Evolutionary conservation across 495 filamentous ascomycete genomes (phyloP), one percentile per base, ranked within the genome.

Genomic region (Terfezia boudieri): DNA sequence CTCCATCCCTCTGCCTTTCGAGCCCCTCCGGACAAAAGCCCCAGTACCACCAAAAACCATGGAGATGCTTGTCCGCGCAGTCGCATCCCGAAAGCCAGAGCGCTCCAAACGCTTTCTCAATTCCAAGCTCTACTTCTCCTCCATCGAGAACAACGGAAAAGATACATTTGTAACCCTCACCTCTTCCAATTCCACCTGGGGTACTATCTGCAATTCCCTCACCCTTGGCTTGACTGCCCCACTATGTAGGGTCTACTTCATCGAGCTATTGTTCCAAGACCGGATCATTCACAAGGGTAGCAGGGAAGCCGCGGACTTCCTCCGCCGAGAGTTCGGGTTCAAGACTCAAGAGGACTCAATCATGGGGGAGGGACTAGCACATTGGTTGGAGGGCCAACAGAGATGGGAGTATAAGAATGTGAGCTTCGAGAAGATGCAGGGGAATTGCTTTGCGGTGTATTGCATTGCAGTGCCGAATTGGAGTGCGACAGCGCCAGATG

Each of bases 391-490:
- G 35, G 37, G 38, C 2, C 58, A 55, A 17, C 35, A 17, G 10
- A 36, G 5, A 43, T 48, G 55, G 12, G 56, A 60, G 56, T 26
- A 36, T 23, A 41, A 37, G 16, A 50, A 46, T 14, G 57, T 54
- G 32, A 55, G 56, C 10, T 60, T 60, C 32, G 58, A 60, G 58
- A 60, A 60, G 14, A 37, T 58, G 23, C 58, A 60, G 38, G 58
- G 58, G 37, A 60, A 60, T 41, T 58, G 58, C 56, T 60, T 60
- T 53, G 57, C 58, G 20, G 58, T 60, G 14, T 60, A 60, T 38
- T 36, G 57, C 10, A 48, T 60, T 10, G 58, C 58, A 12, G 32
- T 60, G n/a, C 58, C 58, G 32, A 49, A 26, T 6, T 36, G 57
- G 56, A 52, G 56, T 4, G 56, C 56, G 10, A 35, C 50, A 9